These are phyloP conservation scores for Rhodomyrtus psidioides DNA, from an alignment of 441 rosid species.

Conservation along the genomic window DNA sequence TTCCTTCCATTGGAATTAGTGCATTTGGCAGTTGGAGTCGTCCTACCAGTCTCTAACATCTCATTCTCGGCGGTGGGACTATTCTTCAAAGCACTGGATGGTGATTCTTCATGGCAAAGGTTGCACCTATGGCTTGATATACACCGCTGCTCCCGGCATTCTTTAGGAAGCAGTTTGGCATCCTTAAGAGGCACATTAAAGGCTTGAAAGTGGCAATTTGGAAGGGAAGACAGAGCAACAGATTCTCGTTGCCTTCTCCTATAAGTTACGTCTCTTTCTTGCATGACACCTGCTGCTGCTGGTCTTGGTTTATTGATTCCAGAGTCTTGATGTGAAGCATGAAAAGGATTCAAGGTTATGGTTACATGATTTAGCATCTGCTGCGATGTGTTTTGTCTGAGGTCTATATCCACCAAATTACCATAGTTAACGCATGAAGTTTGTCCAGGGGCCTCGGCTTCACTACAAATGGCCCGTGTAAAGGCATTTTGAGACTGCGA, in stretches of 20 bases:
- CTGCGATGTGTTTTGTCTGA: slow-evolving; percentile 15
- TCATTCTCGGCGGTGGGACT: slow-evolving; percentile 20
- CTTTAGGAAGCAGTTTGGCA: slow-evolving; percentile 1
- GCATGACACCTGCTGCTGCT: slow-evolving; percentile 8
- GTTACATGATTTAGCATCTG: slow-evolving; percentile 10
- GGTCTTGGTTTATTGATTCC: slow-evolving; percentile 21
- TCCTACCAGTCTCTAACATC: slow-evolving; percentile 23
- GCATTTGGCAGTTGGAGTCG: slow-evolving; percentile 26
- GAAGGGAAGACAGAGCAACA: slow-evolving; percentile 6
- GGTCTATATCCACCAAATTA: slow-evolving; percentile 41
- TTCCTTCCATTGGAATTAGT: slow-evolving; percentile 29
- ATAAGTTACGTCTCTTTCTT: slow-evolving; percentile 24
- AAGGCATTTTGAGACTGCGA: slow-evolving; percentile 14
- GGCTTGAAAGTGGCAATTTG: slow-evolving; percentile 3
- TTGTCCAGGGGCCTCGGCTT: slow-evolving; percentile 12
- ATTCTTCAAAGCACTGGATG: slow-evolving; percentile 11
- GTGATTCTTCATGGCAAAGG: slow-evolving; percentile 34
- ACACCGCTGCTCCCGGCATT: slow-evolving; percentile 30
- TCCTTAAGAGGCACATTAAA: background rate
- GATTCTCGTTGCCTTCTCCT: slow-evolving; percentile 19
- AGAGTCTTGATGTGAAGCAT: slow-evolving; percentile 13
- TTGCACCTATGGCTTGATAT: slow-evolving; percentile 22
- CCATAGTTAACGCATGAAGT: slow-evolving; percentile 63
- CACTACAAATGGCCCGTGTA: slow-evolving; percentile 14
- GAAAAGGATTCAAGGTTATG: slow-evolving; percentile 4